Evolutionary conservation across 257 asterid species (phyloP), one percentile per base, ranked within the genome.

Genomic region (Salvia splendens): DNA sequence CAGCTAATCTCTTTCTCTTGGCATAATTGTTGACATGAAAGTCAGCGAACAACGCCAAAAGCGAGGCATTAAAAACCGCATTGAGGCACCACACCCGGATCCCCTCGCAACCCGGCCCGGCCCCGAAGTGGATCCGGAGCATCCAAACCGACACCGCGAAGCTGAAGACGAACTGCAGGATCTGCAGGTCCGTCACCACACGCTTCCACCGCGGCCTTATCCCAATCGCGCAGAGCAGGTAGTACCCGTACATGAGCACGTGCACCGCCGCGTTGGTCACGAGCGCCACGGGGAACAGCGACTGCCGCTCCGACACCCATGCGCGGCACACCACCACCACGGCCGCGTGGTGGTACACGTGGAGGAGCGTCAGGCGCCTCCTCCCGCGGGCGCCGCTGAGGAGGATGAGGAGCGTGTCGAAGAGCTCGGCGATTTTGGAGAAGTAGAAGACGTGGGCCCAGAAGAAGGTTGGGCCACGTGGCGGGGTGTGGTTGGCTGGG

Each of bases 371-470:
- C 74, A 92, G 86, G 74, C 98, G 70, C 12, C 89, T 76, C 0
- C 77, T 17, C 20, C 20, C 9, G 6, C 84, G 68, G 15, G 95
- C 78, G n/a, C 78, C 86, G 36, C 88, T 69, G 36, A 80, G 58
- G 38, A 89, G 72, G 54, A 92, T 87, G 79, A 92, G 91, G 87
- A 92, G 76, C 7, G 98, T 92, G 75, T 92, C 98, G 4, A 81
- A 0, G 81, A 92, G 85, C 59, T 92, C 98, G n/a, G 89, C 88
- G 64, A 87, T 79, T 73, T 89, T 92, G 57, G 96, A 89, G 73
- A 92, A 78, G 71, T 92, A 89, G 78, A 91, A 91, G 1, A 87
- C 77, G 82, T 89, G 89, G 38, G 95, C 98, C 96, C 96, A 91
- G 86, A 92, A 91, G 86, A 92, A 92, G 0, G 86, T 77, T 9